Conservation (phyloP, 345 rosid genomes). For the Gossypioides kirkii region DNA sequence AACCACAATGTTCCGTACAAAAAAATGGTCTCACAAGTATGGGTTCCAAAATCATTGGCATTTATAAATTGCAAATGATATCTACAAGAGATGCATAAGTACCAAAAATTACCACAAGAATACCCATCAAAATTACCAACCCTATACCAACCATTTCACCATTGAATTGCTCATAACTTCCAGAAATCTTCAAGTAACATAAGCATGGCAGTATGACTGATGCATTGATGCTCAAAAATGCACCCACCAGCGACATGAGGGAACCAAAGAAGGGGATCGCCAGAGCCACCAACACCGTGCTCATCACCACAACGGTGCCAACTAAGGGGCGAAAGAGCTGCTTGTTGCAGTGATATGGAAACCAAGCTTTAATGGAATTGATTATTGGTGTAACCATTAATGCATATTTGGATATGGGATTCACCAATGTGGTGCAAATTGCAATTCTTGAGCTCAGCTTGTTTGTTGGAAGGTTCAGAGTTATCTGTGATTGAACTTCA, state of each 20-base stretch:
- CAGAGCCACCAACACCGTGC: slow-evolving; percentile 48
- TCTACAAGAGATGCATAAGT: slow-evolving; percentile 30
- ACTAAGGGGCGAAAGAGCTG: slow-evolving; percentile 19
- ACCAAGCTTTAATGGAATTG: slow-evolving; percentile 28
- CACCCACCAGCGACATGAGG: no score
- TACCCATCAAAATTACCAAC: slow-evolving; percentile 11
- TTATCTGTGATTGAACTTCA: slow-evolving; percentile 8
- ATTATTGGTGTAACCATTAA: slow-evolving; percentile 45
- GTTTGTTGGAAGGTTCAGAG: slow-evolving; percentile 37
- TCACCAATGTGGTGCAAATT: slow-evolving; percentile 51
- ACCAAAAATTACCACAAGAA: no score
- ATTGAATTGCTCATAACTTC: slow-evolving; percentile 26
- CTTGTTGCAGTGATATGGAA: slow-evolving; percentile 27
- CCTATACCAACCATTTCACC: slow-evolving; percentile 28
- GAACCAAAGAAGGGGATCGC: slow-evolving; percentile 26
- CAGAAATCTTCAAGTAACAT: slow-evolving; percentile 32
- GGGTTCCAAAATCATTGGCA: background rate
- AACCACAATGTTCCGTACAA: no score
- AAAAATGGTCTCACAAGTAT: no score
- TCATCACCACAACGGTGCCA: slow-evolving; percentile 39
- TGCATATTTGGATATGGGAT: slow-evolving; percentile 22
- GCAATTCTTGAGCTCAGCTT: slow-evolving; percentile 49
- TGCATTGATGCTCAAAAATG: no score
- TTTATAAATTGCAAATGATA: slow-evolving; percentile 26
- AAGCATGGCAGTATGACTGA: no score